Evolutionary conservation across 2,329 filamentous ascomycete genomes (phyloP), one percentile per base, ranked within the genome.

Genomic region (Penicillium paneum): DNA sequence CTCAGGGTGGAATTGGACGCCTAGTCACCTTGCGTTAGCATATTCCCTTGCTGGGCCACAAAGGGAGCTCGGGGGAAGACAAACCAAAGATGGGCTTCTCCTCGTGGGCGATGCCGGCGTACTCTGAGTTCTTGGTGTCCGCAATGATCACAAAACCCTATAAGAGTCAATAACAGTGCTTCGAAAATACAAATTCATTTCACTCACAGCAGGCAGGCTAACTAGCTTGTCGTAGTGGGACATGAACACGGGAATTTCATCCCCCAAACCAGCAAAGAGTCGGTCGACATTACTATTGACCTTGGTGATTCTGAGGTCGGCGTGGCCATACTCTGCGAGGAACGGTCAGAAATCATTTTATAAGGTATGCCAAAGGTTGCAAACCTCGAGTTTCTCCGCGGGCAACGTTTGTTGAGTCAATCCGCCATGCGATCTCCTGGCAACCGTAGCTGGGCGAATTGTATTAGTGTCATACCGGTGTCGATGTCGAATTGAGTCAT

Each of bases 1-100:
- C 71, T 97, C 92, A 1, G 92, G 91, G 73, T 96, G 92, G 72
- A 96, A 93, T 70, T 97, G 92, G 43, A 96, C 83, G 51, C 88
- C 59, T 64, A 49, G 2, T 29, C 5, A 42, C 3, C 2, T 36
- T 45, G 15, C 46, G 13, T 61, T 49, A 59, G 52, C 26, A 52
- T 40, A 10, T 44, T 47, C 2, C 19, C 15, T 38, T 13, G 2
- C 17, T 49, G 11, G 24, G 28, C 7, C n/a, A 38, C 12, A 19
- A 32, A 8, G 31, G 31, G 10, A 50, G 13, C 5, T 43, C 35
- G 12, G 12, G n/a, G 31, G 35, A 8, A 53, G 15, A 57, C 51
- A 42, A 42, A 61, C 47, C 49, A 11, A 31, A 51, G 17, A 51
- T 29, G 26, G 86, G 85, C 77, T 77, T 71, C 19, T 60, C 62